Conservation (phyloP, 2,329 filamentous ascomycete genomes). For the Zalaria sp. region DNA sequence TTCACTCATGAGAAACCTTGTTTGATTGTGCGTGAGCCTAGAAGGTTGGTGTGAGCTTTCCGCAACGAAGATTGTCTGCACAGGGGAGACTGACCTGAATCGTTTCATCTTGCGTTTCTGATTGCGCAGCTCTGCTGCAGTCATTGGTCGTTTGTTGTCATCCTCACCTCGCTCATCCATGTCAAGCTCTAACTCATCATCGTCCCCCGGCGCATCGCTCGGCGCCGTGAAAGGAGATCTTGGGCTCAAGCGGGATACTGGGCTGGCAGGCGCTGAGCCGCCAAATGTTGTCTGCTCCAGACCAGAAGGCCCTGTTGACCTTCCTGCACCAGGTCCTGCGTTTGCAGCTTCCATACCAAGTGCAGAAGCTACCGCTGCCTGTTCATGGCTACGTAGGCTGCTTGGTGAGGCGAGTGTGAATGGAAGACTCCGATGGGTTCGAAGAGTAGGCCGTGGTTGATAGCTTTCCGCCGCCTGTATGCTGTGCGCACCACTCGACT, state of each 20-base stretch:
- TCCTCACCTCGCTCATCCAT: slow-evolving; percentile 8
- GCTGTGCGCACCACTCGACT: no score
- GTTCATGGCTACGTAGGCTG: no score
- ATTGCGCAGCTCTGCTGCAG: slow-evolving; percentile 32
- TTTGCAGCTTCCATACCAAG: no score
- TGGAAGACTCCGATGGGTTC: slow-evolving; percentile 29
- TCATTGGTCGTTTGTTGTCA: slow-evolving; percentile 20
- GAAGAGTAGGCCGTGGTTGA: slow-evolving; percentile 19
- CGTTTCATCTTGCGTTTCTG: slow-evolving; percentile 53
- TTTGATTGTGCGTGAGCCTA: slow-evolving; percentile 90
- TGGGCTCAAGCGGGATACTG: slow-evolving; percentile 30
- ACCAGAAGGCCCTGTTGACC: slow-evolving; percentile 8
- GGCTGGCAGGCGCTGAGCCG: slow-evolving; percentile 31
- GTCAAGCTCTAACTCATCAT: slow-evolving; percentile 20
- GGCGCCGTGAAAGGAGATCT: slow-evolving; percentile 14
- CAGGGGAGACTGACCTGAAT: slow-evolving; percentile 47
- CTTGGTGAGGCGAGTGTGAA: slow-evolving; percentile 20
- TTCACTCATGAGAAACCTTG: slow-evolving; percentile 93
- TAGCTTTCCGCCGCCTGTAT: slow-evolving; percentile 4
- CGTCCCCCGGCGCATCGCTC: slow-evolving; percentile 21
- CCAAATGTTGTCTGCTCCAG: slow-evolving; percentile 17
- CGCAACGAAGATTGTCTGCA: slow-evolving; percentile 9
- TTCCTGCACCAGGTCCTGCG: no score
- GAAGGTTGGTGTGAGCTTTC: slow-evolving; percentile 18
- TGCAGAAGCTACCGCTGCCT: no score